A percentile compares a stretch with the other conserved stretches of the same genome.
These are phyloP conservation scores for Acanthamoeba royreba DNA, from an alignment of 208 protist species.

Conservation along the genomic window DNA sequence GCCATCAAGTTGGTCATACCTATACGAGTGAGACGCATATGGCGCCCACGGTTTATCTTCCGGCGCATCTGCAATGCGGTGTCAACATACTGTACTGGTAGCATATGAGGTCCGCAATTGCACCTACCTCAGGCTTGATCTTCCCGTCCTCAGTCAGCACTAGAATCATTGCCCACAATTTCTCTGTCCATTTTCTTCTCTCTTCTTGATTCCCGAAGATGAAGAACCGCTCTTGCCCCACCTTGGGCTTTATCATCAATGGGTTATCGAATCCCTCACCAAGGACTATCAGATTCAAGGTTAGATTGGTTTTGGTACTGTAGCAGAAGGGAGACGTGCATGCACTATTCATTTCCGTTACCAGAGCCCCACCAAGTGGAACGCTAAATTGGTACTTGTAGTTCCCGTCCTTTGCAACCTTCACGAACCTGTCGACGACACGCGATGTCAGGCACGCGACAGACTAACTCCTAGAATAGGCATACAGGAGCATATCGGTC, in stretches of 20 bases:
- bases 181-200: background rate
- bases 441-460: background rate
- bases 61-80: background rate
- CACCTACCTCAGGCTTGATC: background rate
- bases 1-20: background rate
- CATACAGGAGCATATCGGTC: background rate
- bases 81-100: background rate
- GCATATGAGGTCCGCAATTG: background rate
- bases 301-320: too few relatives aligned
- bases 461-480: background rate
- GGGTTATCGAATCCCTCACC: background rate
- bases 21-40: background rate
- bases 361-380: background rate
- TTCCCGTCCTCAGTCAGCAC: background rate
- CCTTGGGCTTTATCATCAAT: background rate
- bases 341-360: slow-evolving; percentile 14
- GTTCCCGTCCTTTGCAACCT: background rate
- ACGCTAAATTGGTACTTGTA: background rate
- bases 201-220: background rate
- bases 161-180: background rate
- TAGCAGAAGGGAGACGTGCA: too few relatives aligned
- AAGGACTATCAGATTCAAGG: background rate
- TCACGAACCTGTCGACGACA: background rate
- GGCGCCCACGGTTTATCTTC: background rate
- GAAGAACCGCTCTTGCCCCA: background rate